These are phyloP conservation scores for Perkinsus chesapeaki DNA, from an alignment of 169 alveolate genomes.

Conservation along the genomic window DNA sequence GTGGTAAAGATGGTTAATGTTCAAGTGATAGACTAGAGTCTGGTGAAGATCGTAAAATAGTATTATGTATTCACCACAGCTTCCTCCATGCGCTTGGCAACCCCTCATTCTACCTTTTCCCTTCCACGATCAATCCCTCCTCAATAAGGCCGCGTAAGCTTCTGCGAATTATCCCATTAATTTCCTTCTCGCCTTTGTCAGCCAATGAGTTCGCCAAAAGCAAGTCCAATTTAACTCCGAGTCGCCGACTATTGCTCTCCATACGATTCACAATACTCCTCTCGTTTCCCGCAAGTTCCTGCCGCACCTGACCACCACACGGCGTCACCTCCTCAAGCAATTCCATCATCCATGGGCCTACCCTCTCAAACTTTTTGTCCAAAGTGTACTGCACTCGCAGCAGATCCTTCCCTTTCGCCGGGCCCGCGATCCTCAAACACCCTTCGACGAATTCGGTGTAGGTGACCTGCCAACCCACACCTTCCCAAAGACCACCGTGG, in stretches of 20 bases:
- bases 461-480: background rate
- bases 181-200: background rate
- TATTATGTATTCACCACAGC: too few species aligned
- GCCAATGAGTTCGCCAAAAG: background rate
- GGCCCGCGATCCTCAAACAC: background rate
- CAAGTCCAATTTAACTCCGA: background rate
- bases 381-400: background rate
- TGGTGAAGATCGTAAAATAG: too few species aligned
- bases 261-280: background rate
- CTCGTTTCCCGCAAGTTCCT: background rate
- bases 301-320: background rate
- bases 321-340: background rate
- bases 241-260: background rate
- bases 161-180: background rate
- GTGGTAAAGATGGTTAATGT: too few species aligned
- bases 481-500: too few species aligned
- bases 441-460: background rate
- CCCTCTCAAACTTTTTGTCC: background rate
- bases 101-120: background rate
- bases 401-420: background rate
- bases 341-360: background rate
- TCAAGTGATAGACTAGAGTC: too few species aligned
- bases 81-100: too few species aligned
- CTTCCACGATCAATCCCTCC: too few species aligned
- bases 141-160: too few species aligned